Conservation (phyloP, 768 basidiomycete genomes). For the Fomitopsis pulvina region DNA sequence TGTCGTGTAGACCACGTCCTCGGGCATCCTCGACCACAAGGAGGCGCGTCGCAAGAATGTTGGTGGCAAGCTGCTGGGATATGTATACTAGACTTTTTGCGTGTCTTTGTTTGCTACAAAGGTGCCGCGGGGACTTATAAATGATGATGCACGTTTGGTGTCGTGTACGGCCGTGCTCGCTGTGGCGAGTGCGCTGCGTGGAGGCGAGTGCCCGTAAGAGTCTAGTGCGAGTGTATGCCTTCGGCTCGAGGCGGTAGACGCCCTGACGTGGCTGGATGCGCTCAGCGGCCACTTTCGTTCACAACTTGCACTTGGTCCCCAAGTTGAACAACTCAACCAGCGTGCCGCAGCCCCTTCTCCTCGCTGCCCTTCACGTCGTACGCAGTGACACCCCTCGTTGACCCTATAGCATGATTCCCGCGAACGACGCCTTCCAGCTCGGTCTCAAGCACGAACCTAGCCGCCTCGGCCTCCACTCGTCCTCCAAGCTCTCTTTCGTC, state of each 20-base stretch:
- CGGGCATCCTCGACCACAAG: slow-evolving; percentile 98
- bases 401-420: slow-evolving; percentile 7
- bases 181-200: not conserved
- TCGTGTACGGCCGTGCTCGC: not conserved
- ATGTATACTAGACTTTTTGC: slow-evolving; percentile 62
- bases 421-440: slow-evolving; percentile 20
- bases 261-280: not conserved
- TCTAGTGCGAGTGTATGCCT: not conserved
- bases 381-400: too few relatives aligned
- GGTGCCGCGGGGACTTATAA: not conserved
- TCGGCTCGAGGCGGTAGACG: not conserved
- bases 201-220: not conserved
- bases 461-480: slow-evolving; percentile 15
- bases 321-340: too few relatives aligned
- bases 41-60: slow-evolving; percentile 98
- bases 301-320: too few relatives aligned
- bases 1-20: slow-evolving; percentile 76
- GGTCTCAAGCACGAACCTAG: slow-evolving; percentile 15
- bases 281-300: too few relatives aligned
- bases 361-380: too few relatives aligned
- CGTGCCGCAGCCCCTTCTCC: too few relatives aligned
- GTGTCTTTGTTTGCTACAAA: not conserved
- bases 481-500: slow-evolving; percentile 17
- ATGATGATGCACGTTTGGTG: not conserved
- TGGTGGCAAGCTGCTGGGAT: slow-evolving; percentile 91